Evolutionary conservation across 305 asterid genomes (phyloP).

Genomic region (Fraxinus baroniana): DNA sequence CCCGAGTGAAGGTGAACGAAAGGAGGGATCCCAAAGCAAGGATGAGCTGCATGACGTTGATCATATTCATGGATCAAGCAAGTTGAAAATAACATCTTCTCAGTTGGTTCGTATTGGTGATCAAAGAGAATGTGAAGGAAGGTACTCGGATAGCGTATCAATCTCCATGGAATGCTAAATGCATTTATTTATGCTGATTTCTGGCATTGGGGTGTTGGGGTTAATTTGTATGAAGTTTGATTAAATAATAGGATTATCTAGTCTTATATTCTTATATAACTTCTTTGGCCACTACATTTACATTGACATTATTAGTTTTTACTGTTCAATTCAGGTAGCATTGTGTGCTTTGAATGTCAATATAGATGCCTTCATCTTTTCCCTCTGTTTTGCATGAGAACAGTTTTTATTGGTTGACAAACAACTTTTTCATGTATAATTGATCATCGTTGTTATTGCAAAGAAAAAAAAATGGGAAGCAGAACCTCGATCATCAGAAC

Average conservation of each 20-base stretch:
- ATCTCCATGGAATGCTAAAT: background rate
- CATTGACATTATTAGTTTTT: too few relatives aligned
- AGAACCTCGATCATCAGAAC: too few relatives aligned
- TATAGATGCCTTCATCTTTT: too few relatives aligned
- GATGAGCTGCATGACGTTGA: slow-evolving; percentile 35
- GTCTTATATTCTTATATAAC: background rate
- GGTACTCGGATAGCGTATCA: slow-evolving; percentile 30
- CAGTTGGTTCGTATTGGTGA: slow-evolving; percentile 37
- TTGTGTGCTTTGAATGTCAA: too few relatives aligned
- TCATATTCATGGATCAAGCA: slow-evolving; percentile 40
- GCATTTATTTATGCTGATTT: slow-evolving; percentile 35
- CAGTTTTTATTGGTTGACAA: too few relatives aligned
- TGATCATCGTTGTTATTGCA: too few relatives aligned
- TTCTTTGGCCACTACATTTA: too few relatives aligned
- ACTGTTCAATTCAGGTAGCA: too few relatives aligned
- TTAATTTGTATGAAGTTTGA: background rate
- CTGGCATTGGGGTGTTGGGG: slow-evolving; percentile 32
- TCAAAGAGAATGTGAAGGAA: slow-evolving; percentile 44
- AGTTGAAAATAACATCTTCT: slow-evolving; percentile 46
- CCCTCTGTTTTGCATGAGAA: too few relatives aligned
- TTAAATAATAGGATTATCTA: background rate
- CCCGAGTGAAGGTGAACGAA: background rate
- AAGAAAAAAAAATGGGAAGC: too few relatives aligned
- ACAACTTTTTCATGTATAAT: too few relatives aligned
- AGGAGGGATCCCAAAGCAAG: slow-evolving; percentile 29